Evolutionary conservation across 75 land plant species (phyloP).

Genomic region (Adiantum capillusveneris): DNA sequence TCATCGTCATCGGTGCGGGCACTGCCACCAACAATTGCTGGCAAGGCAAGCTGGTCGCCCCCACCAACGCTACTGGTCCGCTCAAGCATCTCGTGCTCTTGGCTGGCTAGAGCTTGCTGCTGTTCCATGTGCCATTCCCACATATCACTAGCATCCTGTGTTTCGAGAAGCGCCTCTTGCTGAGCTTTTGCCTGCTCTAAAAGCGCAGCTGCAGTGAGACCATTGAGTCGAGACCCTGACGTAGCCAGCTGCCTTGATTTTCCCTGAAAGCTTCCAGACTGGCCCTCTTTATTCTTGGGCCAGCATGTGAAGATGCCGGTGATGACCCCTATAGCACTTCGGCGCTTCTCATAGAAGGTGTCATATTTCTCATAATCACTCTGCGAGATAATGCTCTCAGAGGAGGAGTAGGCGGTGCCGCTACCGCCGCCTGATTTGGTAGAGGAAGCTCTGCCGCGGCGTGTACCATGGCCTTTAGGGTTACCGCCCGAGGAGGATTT

Average conservation of each 20-base stretch:
- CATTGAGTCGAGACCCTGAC: background rate
- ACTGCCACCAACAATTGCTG: background rate
- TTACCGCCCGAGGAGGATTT: no score
- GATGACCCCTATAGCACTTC: slow-evolving; percentile 1
- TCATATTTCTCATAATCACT: background rate
- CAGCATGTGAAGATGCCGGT: slow-evolving; percentile 2
- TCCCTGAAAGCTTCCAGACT: slow-evolving; percentile 4
- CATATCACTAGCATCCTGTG: slow-evolving; percentile 1
- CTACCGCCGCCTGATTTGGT: background rate
- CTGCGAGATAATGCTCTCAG: background rate
- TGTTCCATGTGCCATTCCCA: slow-evolving; percentile 6
- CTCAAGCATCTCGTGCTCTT: background rate
- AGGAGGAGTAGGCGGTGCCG: background rate
- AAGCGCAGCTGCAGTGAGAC: background rate
- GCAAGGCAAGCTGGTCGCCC: background rate
- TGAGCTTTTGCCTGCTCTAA: slow-evolving; percentile 1
- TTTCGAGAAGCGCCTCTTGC: background rate
- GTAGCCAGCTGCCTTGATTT: background rate
- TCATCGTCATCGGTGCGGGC: background rate
- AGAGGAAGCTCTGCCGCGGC: background rate
- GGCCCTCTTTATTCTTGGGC: background rate
- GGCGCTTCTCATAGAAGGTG: background rate
- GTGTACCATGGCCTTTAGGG: no score
- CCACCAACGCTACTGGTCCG: background rate
- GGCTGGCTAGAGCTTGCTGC: slow-evolving; percentile 2